Conservation (phyloP, 345 rosid genomes). For the Punica granatum region DNA sequence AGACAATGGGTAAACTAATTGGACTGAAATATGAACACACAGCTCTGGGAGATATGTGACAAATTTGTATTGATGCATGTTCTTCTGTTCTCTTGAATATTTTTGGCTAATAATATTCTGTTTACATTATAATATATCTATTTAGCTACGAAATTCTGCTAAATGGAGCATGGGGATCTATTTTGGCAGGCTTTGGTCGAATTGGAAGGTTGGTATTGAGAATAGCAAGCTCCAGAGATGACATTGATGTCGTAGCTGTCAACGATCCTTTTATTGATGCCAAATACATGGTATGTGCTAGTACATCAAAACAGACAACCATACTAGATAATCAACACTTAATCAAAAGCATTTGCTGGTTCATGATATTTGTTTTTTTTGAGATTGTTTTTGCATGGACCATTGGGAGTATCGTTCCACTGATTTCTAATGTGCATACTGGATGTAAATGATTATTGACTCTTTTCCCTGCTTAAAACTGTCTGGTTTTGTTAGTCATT, state of each 20-base stretch:
- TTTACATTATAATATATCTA: not conserved
- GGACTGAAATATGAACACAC: not conserved
- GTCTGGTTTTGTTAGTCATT: too few relatives aligned
- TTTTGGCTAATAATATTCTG: not conserved
- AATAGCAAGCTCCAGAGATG: conserved; percentile 82
- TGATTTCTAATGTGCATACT: not conserved
- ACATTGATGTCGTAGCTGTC: conserved; percentile 81
- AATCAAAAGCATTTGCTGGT: not conserved
- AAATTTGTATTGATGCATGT: not conserved
- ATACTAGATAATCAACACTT: not conserved
- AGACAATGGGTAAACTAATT: not conserved
- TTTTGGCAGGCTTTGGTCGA: conserved; percentile 88
- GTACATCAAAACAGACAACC: not conserved
- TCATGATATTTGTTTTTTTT: not conserved
- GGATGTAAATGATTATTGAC: not conserved
- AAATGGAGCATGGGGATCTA: not conserved
- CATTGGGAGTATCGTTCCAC: not conserved
- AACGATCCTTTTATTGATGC: conserved; percentile 96
- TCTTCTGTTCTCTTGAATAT: not conserved
- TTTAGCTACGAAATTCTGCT: not conserved
- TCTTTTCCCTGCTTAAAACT: too few relatives aligned
- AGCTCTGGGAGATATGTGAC: not conserved
- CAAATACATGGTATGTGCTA: conserved; percentile 72
- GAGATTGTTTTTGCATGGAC: not conserved
- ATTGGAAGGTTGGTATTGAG: conserved; percentile 95